phyloP scores from a whole-genome alignment of 2,329 filamentous ascomycete species.

The Tolypocladium paradoxum region DNA sequence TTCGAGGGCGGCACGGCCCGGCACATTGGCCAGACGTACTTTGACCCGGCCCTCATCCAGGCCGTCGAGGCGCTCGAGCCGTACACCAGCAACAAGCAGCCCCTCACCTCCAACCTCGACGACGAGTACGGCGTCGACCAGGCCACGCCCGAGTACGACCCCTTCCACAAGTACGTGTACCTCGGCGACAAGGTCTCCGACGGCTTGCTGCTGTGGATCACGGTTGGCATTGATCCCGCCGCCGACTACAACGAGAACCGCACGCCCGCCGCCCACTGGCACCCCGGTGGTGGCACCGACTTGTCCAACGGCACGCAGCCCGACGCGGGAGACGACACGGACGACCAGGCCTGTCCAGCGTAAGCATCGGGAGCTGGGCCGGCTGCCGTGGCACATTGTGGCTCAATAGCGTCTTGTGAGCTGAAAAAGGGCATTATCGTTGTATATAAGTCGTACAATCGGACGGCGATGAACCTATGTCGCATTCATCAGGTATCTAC shows the following conservation, averaged over 20 bases:
- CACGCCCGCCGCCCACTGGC: conserved; percentile 2
- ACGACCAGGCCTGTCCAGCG: neutral
- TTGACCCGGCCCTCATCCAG: conserved; percentile 39
- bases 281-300: conserved; percentile 1
- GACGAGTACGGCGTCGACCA: conserved; percentile 34
- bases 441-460: neutral
- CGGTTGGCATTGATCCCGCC: conserved; percentile 33
- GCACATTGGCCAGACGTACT: conserved; percentile 51
- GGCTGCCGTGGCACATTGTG: neutral
- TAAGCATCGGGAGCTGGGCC: neutral
- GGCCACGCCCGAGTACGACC: conserved; percentile 39
- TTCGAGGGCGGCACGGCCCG: conserved; percentile 36
- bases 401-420: neutral
- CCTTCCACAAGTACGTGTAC: conserved; percentile 45
- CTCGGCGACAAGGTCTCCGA: conserved; percentile 41
- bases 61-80: conserved; percentile 38
- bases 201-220: conserved; percentile 43
- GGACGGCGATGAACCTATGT: neutral
- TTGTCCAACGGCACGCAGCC: neutral
- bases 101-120: conserved; percentile 34
- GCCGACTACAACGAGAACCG: conserved; percentile 3
- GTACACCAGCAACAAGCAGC: conserved; percentile 32
- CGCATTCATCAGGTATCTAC: conserved; percentile 16
- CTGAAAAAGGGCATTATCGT: neutral
- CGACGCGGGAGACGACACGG: neutral